Base-by-base conservation (phyloP, 208 protist species). In the Acanthamoeba polyphaga region DNA sequence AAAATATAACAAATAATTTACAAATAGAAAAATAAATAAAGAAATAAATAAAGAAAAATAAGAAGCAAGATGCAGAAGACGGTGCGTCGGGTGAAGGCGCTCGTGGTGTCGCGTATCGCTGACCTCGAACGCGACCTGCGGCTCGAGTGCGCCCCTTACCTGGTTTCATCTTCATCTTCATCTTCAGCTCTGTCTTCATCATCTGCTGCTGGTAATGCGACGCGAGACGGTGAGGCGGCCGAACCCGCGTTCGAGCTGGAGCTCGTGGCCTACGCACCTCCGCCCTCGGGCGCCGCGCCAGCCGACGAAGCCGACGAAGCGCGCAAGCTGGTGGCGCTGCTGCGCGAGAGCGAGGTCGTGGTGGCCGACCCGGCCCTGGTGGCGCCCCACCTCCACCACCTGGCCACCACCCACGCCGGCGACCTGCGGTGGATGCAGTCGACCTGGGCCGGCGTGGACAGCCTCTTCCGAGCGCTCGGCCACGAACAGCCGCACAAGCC, bases 401-500 rank as follows among this genome's bases (percentile, higher is more conserved):
- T 88, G 8, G 60, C 24, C 60, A n/a, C 60, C 22, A 22, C 22
- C 51, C 13, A 6, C 4, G 87, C 60, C 60, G 38, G 87, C 87
- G 6, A 15, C 53, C 60, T 92, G 87, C 55, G 64, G 6, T 92
- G 87, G 87, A 51, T 76, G 62, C 87, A 92, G 34, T 92, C 87
- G 24, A 92, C 87, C 13, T 92, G 87, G 87, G 87, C 87, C 38
- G 87, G 87, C 19, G 87, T 92, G 60, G 87, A 92, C 87, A 92
- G 62, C 64, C 64, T 92, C 32, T 76, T 92, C 87, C 22, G 43
- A 10, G 87, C 62, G 17, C 55, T 92, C 27, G 51, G 19, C 72
- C 34, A 82, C n/a, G 51, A 87, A 32, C 51, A 87, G 17, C 8
- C 68, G 17, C 68, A 76, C 68, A 76, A 34, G 68, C 68, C 27